Evolutionary conservation across 2,329 filamentous ascomycete species (phyloP), one percentile per base, ranked within the genome.

Genomic region (Neopestalotiopsis sp.): DNA sequence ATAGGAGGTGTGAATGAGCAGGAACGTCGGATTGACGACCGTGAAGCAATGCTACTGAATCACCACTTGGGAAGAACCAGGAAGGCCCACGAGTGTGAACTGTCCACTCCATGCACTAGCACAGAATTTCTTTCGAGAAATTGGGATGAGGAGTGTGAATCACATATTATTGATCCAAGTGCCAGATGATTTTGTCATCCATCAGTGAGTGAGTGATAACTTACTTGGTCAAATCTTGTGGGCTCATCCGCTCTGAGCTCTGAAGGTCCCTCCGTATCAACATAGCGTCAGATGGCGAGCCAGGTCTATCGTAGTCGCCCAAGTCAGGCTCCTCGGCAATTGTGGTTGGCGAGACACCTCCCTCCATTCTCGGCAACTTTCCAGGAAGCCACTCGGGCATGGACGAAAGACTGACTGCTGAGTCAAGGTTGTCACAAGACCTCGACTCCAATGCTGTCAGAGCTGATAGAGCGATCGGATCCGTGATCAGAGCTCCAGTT

Each of bases 281-380:
- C 67, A 79, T 73, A 4, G 74, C 74, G 69, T 80, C 77, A 3
- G 79, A 79, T 6, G 78, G 79, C 6, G 76, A 79, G 4, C 71
- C 70, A 28, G 72, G 70, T 66, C 70, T 68, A 24, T 57, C 57
- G 3, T 58, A 64, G 56, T 62, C 72, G 32, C 45, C 56, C 40
- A 69, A 53, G 53, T 61, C 53, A n/a, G 70, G 34, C 61, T 73
- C 71, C 28, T 71, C 70, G 12, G 62, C 61, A 38, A 63, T 72
- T 63, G 67, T 65, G 1, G 63, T 53, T 38, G 73, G 72, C 12
- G 71, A 73, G 24, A 67, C 53, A 5, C 71, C 66, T 59, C 68
- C 71, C 56, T 74, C 73, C 58, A 66, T 71, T 28, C 62, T 70
- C 6, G 67, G 17, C 28, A 20, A 17, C 56, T 67, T 67, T 9